phyloP scores from a whole-genome alignment of 1,284 basidiomycete species.

The Cutaneotrichosporon sp. region DNA sequence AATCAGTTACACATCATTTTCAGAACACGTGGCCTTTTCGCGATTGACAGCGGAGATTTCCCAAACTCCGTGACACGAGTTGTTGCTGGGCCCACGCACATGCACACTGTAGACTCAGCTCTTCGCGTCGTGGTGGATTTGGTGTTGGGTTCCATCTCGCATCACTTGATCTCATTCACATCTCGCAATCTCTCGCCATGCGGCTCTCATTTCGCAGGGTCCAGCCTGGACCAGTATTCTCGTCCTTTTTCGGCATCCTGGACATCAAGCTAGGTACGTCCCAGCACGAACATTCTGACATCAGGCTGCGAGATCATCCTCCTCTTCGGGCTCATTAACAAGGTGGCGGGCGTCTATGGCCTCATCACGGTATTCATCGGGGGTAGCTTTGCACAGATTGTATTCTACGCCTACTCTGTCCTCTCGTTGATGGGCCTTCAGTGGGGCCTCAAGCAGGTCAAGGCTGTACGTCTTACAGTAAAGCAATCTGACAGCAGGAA shows the following conservation, averaged over 20 bases:
- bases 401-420: slow-evolving; percentile 89
- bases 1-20: slow-evolving; percentile 1
- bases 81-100: background rate
- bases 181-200: slow-evolving; percentile 25
- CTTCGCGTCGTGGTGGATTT: background rate
- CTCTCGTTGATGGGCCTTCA: slow-evolving; percentile 74
- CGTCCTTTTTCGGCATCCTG: slow-evolving; percentile 75
- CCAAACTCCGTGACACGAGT: background rate
- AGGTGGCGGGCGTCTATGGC: slow-evolving; percentile 95
- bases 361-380: slow-evolving; percentile 87
- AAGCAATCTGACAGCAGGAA: slow-evolving; percentile 61
- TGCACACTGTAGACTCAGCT: background rate
- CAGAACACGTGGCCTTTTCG: background rate
- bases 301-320: slow-evolving; percentile 71
- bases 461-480: slow-evolving; percentile 60
- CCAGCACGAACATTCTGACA: background rate
- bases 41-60: too few relatives aligned
- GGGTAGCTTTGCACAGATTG: slow-evolving; percentile 84
- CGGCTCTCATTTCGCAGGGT: slow-evolving; percentile 36
- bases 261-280: slow-evolving; percentile 78
- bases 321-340: slow-evolving; percentile 93
- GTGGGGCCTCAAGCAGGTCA: slow-evolving; percentile 84
- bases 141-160: background rate
- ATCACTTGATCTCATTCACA: background rate
- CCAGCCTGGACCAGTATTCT: slow-evolving; percentile 56